Evolutionary conservation across 2,329 filamentous ascomycete species (phyloP).

Genomic region (Colletotrichum spaethianum): DNA sequence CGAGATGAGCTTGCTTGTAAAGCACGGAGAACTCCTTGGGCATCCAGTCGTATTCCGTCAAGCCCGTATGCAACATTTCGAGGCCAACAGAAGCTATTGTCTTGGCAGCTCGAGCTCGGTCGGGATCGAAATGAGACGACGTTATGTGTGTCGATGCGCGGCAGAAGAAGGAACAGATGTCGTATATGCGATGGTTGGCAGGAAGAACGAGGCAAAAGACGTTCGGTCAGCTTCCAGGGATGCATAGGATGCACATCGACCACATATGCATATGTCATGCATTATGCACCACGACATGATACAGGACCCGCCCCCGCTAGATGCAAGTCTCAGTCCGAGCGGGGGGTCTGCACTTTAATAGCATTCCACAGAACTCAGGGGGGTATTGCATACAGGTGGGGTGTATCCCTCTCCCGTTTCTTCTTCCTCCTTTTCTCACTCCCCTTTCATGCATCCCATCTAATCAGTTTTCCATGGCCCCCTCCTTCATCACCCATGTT

Average conservation of each 20-base stretch:
- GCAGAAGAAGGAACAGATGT: conserved; percentile 8
- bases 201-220: conserved; percentile 18
- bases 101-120: conserved; percentile 33
- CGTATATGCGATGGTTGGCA: conserved; percentile 25
- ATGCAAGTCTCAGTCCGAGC: conserved; percentile 30
- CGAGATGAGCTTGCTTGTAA: conserved; percentile 26
- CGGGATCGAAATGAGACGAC: conserved; percentile 26
- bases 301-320: conserved; percentile 18
- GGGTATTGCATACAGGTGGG: conserved; percentile 26
- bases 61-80: conserved; percentile 22
- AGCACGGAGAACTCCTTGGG: conserved; percentile 9
- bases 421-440: conserved; percentile 4
- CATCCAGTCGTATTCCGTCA: conserved; percentile 6
- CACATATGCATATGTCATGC: conserved; percentile 37
- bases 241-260: neutral
- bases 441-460: neutral
- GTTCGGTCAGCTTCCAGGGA: conserved; percentile 11
- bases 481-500: conserved; percentile 1
- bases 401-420: neutral
- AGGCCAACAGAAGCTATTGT: conserved; percentile 35
- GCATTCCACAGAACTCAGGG: conserved; percentile 1
- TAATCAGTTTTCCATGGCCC: neutral
- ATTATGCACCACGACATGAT: conserved; percentile 23
- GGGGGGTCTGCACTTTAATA: neutral
- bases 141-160: conserved; percentile 37